Percentiles rank a stretch among this genome's conserved stretches.
These are phyloP conservation scores for Hyphopichia fennica DNA, from an alignment of 1,139 yeast species.

Conservation along the genomic window DNA sequence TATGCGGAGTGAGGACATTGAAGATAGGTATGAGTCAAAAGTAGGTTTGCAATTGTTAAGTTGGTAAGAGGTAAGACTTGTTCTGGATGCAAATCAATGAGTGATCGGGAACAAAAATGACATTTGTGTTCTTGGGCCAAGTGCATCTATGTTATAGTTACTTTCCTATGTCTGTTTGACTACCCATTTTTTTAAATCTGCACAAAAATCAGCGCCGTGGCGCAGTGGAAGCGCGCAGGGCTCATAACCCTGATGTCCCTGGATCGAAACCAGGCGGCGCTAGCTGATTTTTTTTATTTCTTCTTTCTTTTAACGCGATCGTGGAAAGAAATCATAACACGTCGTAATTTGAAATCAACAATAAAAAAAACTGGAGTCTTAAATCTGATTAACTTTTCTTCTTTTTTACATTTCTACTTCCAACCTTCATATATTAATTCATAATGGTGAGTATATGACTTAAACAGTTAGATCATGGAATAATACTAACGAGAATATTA, in stretches of 20 bases:
- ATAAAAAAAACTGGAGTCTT: background rate
- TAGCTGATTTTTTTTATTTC: conserved; percentile 28
- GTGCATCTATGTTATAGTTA: no score
- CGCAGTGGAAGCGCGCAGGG: conserved; percentile 99
- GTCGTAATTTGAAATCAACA: conserved; percentile 1
- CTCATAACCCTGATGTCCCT: conserved; percentile 99
- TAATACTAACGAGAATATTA: background rate
- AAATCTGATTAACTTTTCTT: background rate
- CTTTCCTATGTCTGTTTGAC: no score
- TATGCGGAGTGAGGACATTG: no score
- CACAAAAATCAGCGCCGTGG: conserved; percentile 64
- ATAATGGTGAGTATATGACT: background rate
- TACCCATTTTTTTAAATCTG: no score
- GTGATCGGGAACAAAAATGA: no score
- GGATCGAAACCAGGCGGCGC: conserved; percentile 99
- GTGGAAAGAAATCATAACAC: background rate
- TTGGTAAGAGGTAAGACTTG: no score
- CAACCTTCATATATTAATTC: background rate
- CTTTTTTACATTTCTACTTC: background rate
- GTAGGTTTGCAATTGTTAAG: no score
- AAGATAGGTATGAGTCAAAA: no score
- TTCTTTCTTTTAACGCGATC: background rate
- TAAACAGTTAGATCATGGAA: background rate
- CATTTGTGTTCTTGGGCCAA: no score
- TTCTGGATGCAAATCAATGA: no score